Conservation (phyloP, 1,284 basidiomycete genomes). For the Phylloboletellus chloephorus region DNA sequence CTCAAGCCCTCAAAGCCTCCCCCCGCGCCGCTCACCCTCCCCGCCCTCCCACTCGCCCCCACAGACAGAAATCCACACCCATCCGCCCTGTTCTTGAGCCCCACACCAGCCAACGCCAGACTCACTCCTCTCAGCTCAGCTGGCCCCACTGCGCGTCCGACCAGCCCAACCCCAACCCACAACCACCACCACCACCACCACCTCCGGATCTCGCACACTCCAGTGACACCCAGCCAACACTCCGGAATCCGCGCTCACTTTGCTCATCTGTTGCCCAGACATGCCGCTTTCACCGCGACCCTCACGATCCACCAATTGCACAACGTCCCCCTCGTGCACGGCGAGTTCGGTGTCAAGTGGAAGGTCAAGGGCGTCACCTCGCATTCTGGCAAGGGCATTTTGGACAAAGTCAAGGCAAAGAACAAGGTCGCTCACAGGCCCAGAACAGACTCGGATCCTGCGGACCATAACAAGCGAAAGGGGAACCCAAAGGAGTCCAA, state of each 20-base stretch:
- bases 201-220: too few relatives aligned
- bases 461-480: slow-evolving; percentile 22
- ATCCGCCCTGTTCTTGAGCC: not conserved
- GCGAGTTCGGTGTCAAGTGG: slow-evolving; percentile 73
- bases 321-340: slow-evolving; percentile 70
- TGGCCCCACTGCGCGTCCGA: slow-evolving; percentile 2
- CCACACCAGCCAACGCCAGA: not conserved
- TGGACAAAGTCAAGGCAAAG: slow-evolving; percentile 36
- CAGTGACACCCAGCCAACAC: slow-evolving; percentile 1
- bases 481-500: slow-evolving; percentile 27
- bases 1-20: slow-evolving; percentile 15
- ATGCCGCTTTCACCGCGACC: slow-evolving; percentile 59
- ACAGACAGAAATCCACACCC: not conserved
- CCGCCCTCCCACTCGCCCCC: not conserved
- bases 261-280: slow-evolving; percentile 29
- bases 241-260: slow-evolving; percentile 27
- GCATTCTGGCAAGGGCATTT: slow-evolving; percentile 34
- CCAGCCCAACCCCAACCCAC: slow-evolving; percentile 9
- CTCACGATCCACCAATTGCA: slow-evolving; percentile 68
- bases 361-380: slow-evolving; percentile 63
- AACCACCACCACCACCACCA: not conserved
- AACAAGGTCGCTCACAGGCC: slow-evolving; percentile 26
- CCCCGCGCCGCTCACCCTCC: slow-evolving; percentile 10
- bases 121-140: not conserved
- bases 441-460: slow-evolving; percentile 25